Conservation (phyloP, 2,329 filamentous ascomycete species). For the Botrytis sinoallii region DNA sequence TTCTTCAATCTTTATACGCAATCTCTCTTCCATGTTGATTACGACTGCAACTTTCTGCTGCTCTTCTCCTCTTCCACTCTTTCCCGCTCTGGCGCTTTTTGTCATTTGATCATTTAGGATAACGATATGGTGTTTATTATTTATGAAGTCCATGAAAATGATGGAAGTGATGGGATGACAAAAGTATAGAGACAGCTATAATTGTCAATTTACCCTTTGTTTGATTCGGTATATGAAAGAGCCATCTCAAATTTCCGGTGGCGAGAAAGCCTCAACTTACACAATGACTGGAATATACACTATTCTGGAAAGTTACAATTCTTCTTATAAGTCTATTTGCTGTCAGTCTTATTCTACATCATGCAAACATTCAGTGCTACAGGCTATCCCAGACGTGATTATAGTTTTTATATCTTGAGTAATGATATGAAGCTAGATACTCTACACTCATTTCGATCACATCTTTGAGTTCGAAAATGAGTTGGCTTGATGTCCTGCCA, state of each 20-base stretch:
- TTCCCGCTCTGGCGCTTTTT: fast-evolving
- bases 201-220: background rate
- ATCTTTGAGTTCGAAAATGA: background rate
- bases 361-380: background rate
- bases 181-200: background rate
- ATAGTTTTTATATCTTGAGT: background rate
- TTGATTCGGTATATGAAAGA: too few relatives aligned
- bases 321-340: background rate
- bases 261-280: background rate
- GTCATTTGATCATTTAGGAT: background rate
- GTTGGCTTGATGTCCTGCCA: background rate
- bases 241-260: fast-evolving
- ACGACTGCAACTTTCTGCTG: background rate
- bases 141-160: background rate
- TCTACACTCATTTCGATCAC: background rate
- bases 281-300: background rate
- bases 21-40: background rate
- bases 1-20: background rate
- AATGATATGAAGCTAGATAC: background rate
- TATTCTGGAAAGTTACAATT: background rate
- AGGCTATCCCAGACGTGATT: background rate
- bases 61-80: background rate
- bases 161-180: background rate
- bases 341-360: too few relatives aligned
- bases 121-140: background rate